These are phyloP conservation scores for Tricholoma furcatifolium DNA, from an alignment of 768 basidiomycete genomes.

Conservation along the genomic window DNA sequence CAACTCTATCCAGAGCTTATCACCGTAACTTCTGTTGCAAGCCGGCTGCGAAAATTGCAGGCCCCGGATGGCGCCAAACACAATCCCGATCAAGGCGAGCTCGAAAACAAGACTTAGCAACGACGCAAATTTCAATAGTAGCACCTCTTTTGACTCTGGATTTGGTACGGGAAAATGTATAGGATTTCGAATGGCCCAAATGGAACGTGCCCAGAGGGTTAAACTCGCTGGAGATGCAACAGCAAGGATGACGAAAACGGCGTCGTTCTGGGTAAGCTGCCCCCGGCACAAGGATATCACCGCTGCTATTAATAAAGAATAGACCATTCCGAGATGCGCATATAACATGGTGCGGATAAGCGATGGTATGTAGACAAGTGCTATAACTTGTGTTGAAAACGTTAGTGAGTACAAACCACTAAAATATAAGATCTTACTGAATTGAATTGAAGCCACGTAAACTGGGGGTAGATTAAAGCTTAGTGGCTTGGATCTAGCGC, in stretches of 20 bases:
- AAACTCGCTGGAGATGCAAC: background rate
- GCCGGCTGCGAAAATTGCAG: constrained; percentile 4
- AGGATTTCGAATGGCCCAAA: background rate
- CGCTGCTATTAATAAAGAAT: background rate
- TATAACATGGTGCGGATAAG: background rate
- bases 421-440: background rate
- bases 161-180: background rate
- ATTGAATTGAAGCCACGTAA: background rate
- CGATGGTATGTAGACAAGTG: background rate
- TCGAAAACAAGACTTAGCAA: background rate
- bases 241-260: background rate
- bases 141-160: background rate
- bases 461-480: background rate
- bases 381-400: background rate
- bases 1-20: constrained; percentile 5
- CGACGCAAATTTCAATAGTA: background rate
- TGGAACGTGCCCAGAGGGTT: background rate
- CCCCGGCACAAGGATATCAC: background rate
- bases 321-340: constrained; percentile 1
- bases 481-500: background rate
- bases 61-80: background rate
- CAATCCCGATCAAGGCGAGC: background rate
- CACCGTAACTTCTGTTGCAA: constrained; percentile 3
- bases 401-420: background rate
- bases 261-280: background rate